Conservation (phyloP, 2,329 filamentous ascomycete genomes). For the Xylaria sp. region DNA sequence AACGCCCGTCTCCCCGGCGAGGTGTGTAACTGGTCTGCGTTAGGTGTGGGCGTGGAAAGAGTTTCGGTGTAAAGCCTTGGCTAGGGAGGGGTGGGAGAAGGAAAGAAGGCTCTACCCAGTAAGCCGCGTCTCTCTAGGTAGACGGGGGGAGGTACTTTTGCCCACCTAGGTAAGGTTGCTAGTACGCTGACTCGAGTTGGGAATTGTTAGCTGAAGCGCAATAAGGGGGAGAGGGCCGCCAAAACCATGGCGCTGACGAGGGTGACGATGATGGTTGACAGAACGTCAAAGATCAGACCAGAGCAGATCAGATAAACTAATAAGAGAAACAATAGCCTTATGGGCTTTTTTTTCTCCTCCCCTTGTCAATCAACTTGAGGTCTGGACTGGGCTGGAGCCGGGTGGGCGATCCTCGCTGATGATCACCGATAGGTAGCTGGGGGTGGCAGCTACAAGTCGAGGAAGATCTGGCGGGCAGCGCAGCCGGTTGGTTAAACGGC, state of each 20-base stretch:
- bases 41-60: slow-evolving; percentile 21
- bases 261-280: slow-evolving; percentile 4
- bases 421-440: slow-evolving; percentile 14
- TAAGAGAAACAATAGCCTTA: slow-evolving; percentile 27
- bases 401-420: slow-evolving; percentile 17
- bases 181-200: not conserved
- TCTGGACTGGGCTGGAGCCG: slow-evolving; percentile 16
- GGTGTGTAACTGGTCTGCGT: slow-evolving; percentile 19
- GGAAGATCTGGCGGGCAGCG: slow-evolving; percentile 11
- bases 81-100: slow-evolving; percentile 1
- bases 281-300: slow-evolving; percentile 6
- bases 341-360: not conserved
- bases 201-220: slow-evolving; percentile 1
- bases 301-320: slow-evolving; percentile 8
- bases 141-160: not conserved
- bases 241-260: not conserved
- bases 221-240: not conserved
- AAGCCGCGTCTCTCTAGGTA: too few species aligned
- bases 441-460: not conserved
- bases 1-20: slow-evolving; percentile 19
- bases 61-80: slow-evolving; percentile 15
- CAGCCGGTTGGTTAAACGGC: not conserved
- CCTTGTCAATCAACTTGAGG: slow-evolving; percentile 1
- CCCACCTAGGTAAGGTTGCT: not conserved
- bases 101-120: not conserved